Evolutionary conservation across 2,329 filamentous ascomycete genomes (phyloP).

Genomic region (Penicillium polonicum): DNA sequence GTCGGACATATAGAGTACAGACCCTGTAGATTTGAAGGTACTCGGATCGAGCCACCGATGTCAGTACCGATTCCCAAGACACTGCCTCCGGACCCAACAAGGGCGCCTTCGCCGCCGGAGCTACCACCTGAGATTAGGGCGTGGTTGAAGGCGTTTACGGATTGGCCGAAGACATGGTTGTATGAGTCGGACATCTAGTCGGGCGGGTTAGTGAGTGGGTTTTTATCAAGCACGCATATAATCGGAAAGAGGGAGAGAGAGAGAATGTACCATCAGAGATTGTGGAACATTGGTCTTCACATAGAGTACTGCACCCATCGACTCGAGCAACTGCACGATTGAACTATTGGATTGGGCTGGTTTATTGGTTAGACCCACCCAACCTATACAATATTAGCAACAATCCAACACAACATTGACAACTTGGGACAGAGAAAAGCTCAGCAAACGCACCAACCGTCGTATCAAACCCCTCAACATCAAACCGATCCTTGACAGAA

Average conservation of each 20-base stretch:
- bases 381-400: conserved; percentile 45
- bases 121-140: conserved; percentile 53
- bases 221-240: no score
- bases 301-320: conserved; percentile 51
- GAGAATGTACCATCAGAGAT: no score
- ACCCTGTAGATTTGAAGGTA: conserved; percentile 53
- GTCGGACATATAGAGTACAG: conserved; percentile 45
- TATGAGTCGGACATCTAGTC: no score
- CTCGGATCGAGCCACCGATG: conserved; percentile 54
- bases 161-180: conserved; percentile 30
- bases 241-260: no score
- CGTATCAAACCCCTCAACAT: conserved; percentile 38
- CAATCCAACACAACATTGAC: background rate
- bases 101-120: conserved; percentile 54
- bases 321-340: conserved; percentile 28
- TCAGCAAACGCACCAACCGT: conserved; percentile 24
- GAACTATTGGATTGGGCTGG: conserved; percentile 27
- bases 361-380: conserved; percentile 33
- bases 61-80: conserved; percentile 55
- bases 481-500: conserved; percentile 70
- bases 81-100: conserved; percentile 51
- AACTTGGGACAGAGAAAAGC: background rate
- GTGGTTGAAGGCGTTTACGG: conserved; percentile 51
- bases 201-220: no score
- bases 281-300: conserved; percentile 36